phyloP scores from a whole-genome alignment of 768 basidiomycete genomes.

The Phylloporus arenicola region DNA sequence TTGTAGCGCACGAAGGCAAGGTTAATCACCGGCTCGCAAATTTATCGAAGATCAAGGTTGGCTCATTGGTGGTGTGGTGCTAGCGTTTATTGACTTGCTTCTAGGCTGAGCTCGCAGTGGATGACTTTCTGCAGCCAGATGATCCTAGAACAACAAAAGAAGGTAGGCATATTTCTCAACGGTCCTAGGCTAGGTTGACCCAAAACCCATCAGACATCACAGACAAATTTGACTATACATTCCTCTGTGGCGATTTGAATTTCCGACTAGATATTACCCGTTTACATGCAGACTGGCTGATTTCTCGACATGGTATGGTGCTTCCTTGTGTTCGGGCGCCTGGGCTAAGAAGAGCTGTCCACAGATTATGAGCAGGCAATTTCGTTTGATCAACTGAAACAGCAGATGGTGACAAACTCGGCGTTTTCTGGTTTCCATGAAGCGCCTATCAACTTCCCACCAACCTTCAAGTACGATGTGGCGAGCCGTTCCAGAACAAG shows the following conservation, averaged over 20 bases:
- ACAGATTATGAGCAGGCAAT: constrained; percentile 81
- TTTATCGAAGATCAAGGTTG: constrained; percentile 81
- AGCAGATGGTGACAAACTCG: constrained; percentile 62
- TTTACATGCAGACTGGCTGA: constrained; percentile 91
- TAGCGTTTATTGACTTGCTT: constrained; percentile 2
- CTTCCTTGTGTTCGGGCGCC: neutral
- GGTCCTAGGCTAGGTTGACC: constrained; percentile 2
- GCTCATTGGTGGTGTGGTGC: neutral
- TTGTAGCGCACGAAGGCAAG: constrained; percentile 69
- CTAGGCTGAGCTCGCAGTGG: constrained; percentile 70
- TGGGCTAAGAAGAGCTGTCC: constrained; percentile 6
- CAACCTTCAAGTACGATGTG: constrained; percentile 93
- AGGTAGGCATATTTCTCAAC: constrained; percentile 38
- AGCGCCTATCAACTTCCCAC: constrained; percentile 77
- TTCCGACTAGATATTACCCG: constrained; percentile 86
- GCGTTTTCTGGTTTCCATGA: constrained; percentile 79
- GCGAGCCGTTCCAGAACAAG: constrained; percentile 46
- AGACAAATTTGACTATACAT: constrained; percentile 84
- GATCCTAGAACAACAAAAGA: constrained; percentile 67
- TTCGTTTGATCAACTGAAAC: constrained; percentile 82
- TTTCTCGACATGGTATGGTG: constrained; percentile 64
- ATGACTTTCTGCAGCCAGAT: constrained; percentile 63
- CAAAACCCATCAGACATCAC: constrained; percentile 52
- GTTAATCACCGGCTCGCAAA: constrained; percentile 79
- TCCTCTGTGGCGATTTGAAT: constrained; percentile 88